Evolutionary conservation across 345 rosid species (phyloP).

Genomic region (Arabis alpina): DNA sequence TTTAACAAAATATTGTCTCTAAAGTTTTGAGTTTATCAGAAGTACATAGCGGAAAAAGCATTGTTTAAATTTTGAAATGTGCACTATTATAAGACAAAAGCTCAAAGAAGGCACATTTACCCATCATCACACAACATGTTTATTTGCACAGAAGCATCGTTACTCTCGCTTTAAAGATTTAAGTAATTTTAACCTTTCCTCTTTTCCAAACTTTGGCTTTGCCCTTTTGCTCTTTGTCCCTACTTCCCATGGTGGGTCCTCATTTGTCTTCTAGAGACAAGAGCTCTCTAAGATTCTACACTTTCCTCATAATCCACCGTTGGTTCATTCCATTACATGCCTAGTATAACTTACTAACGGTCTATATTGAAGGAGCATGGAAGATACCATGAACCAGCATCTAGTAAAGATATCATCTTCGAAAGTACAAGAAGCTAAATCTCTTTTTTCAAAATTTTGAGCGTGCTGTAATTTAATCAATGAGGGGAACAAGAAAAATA

Average conservation of each 20-base stretch:
- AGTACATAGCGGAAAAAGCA: not conserved
- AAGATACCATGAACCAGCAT: constrained; percentile 15
- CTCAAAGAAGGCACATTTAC: not conserved
- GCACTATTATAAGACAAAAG: not conserved
- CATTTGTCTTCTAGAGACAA: not conserved
- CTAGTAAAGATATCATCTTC: not conserved
- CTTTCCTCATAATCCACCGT: not conserved
- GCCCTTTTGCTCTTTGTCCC: constrained; percentile 30
- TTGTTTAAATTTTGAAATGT: not conserved
- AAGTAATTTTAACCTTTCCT: constrained; percentile 4
- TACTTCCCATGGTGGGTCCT: too few species aligned
- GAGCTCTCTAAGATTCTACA: constrained; percentile 11
- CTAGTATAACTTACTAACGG: not conserved
- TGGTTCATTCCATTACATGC: not conserved
- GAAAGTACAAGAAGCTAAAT: not conserved
- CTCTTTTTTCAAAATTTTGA: constrained; percentile 4
- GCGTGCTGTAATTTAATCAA: constrained; percentile 39
- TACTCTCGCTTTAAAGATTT: constrained; percentile 30
- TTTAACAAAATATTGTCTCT: too few species aligned
- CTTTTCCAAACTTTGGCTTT: constrained; percentile 34
- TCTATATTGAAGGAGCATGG: not conserved
- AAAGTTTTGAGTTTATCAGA: too few species aligned
- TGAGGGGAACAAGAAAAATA: not conserved
- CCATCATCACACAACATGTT: constrained; percentile 16
- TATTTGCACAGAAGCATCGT: not conserved